Base-by-base conservation (phyloP, 1,284 basidiomycete genomes). In the Tilletia caries region DNA sequence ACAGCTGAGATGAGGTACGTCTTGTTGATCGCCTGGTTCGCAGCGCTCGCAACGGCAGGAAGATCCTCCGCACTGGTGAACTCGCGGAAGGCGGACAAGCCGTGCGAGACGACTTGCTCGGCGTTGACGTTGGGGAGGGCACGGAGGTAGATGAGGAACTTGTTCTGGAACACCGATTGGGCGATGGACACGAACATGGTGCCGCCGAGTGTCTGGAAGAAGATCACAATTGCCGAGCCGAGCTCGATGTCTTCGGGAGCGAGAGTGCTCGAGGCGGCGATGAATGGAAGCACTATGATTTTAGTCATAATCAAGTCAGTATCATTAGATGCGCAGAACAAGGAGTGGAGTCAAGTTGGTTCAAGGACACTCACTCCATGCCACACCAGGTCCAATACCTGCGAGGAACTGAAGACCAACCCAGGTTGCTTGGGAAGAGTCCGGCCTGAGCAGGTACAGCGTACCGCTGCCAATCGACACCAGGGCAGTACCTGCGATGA, bases 251-350 rank as follows among this genome's bases (percentile, higher is more conserved):
- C 75, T 29, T 66, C 34, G 5, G 65, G 46, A 2, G 68, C 67
- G n/a, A 76, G 67, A 1, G 68, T 54, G 15, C 70, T 67, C 13
- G 73, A 73, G 32, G 68, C 70, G 33, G 75, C 75, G 37, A 67
- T 70, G 60, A 76, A 76, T 2, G 75, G 75, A 27, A 76, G 68
- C 75, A 76, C 73, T 60, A n/a, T n/a, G n/a, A n/a, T n/a, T n/a
- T n/a, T n/a, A n/a, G n/a, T n/a, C n/a, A n/a, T n/a, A n/a, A n/a
- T n/a, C n/a, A n/a, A n/a, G n/a, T n/a, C n/a, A n/a, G 70, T 68
- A 41, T n/a, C n/a, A n/a, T n/a, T n/a, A n/a, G n/a, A 50, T 18
- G 25, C 20, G 46, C 20, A 50, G 46, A 50, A 50, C 43, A 8
- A 44, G 43, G 20, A n/a, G 46, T 50, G 4, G 46, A 50, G 3